Base-by-base conservation (phyloP, 495 filamentous ascomycete species). In the Bacidia gigantensis region DNA sequence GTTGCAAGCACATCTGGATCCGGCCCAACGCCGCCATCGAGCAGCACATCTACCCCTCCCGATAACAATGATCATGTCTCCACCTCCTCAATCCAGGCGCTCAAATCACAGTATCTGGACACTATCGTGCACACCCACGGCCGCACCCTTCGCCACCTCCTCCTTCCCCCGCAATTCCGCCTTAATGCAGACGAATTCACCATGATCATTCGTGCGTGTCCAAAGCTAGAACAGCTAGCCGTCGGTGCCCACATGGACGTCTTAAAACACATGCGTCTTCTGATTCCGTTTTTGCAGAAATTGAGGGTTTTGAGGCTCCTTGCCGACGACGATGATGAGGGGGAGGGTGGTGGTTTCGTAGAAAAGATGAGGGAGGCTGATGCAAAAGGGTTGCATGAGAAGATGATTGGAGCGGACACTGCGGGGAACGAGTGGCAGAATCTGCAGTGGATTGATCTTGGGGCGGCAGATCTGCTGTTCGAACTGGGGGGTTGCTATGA, bases 141-240 rank as follows among this genome's bases (percentile, higher is more conserved):
- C 40, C 51, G 62, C n/a, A 73, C 68, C 3, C 60, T 83, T 20
- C 70, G 68, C 26, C 74, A 78, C 48, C 73, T 83, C 7, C 65
- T 81, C 2, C 69, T 83, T 2, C 68, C 69, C n/a, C 70, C 77
- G 9, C 69, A 69, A 38, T 83, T 77, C 78, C 64, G 67, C 12
- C 67, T 83, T 1, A 69, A 68, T 24, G 62, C 65, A 17, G 63
- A 64, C 29, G 69, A 71, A 32, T 63, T 83, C 32, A 69, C 67
- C 2, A 69, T 68, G 10, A 62, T 83, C 23, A 71, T 77, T 12
- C 70, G 72, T 38, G 62, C 58, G 22, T 80, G 77, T 53, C 78
- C 76, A 2, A 73, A 81, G 47, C 60, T 81, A 18, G 77, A 82
- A 55, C 77, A 83, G 56, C 61, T 83, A 9, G 70, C 62, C 35